A percentile compares a stretch with the other conserved stretches of the same genome.
Conservation (phyloP, 257 asterid species). For the Penstemon eatonii region DNA sequence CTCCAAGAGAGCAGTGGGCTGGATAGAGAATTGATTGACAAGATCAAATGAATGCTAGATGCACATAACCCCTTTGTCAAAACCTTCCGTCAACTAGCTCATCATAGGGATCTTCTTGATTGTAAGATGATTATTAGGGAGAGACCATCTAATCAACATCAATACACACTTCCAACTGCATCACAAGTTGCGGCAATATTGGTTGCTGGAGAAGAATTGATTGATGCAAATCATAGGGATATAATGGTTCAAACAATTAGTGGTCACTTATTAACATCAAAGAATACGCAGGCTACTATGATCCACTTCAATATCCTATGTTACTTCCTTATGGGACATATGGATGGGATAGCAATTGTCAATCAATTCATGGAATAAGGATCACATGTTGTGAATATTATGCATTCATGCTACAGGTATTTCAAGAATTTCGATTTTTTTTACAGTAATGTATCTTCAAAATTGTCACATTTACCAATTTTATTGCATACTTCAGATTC, state of each 20-base stretch:
- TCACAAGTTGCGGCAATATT: constrained; percentile 2
- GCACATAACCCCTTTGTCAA: background rate
- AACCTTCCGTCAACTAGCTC: background rate
- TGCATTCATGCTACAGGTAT: constrained; percentile 5
- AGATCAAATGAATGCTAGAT: background rate
- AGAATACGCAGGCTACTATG: background rate
- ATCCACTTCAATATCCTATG: background rate
- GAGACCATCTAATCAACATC: background rate
- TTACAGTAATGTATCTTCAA: background rate
- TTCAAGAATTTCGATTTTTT: background rate
- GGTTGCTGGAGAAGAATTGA: background rate
- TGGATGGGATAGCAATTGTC: constrained; percentile 3
- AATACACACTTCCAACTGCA: background rate
- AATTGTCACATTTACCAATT: no score
- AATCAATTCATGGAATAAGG: background rate
- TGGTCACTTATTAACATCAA: background rate
- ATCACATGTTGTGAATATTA: background rate
- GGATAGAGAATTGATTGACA: background rate
- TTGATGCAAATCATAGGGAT: background rate
- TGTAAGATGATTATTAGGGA: background rate
- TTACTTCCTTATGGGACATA: background rate
- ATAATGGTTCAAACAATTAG: background rate
- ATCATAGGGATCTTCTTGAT: background rate
- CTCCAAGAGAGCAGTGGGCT: background rate
- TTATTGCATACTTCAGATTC: background rate